A percentile compares a stretch with the other conserved stretches of the same genome.
Evolutionary conservation across 495 filamentous ascomycete genomes (phyloP).

Genomic region (Echria macrotheca): DNA sequence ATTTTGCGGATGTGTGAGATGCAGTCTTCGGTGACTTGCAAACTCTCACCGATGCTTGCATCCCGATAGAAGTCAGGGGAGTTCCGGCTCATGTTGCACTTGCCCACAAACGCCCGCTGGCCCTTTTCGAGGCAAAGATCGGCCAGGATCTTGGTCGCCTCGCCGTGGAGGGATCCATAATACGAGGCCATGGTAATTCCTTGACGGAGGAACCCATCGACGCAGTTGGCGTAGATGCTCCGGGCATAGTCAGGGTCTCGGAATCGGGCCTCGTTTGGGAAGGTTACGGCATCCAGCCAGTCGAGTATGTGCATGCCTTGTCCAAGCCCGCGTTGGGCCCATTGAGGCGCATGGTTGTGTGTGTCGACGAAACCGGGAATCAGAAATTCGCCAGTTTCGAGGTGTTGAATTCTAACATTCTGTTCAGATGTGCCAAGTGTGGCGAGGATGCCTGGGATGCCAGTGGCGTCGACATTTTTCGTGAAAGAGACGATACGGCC

Average conservation of each 20-base stretch:
- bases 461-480: too few species aligned
- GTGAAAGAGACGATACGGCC: too few species aligned
- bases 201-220: slow-evolving; percentile 54
- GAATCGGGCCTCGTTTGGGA: slow-evolving; percentile 57
- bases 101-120: slow-evolving; percentile 61
- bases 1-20: slow-evolving; percentile 42
- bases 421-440: too few species aligned
- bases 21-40: slow-evolving; percentile 48
- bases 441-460: too few species aligned
- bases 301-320: slow-evolving; percentile 53
- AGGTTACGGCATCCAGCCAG: slow-evolving; percentile 57
- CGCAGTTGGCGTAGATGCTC: slow-evolving; percentile 46
- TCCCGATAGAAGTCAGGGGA: slow-evolving; percentile 58
- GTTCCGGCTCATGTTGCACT: slow-evolving; percentile 61
- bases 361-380: slow-evolving; percentile 61
- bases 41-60: slow-evolving; percentile 38
- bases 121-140: slow-evolving; percentile 50
- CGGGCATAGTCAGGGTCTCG: slow-evolving; percentile 47
- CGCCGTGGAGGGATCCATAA: slow-evolving; percentile 55
- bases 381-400: slow-evolving; percentile 48
- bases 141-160: slow-evolving; percentile 55
- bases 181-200: slow-evolving; percentile 64
- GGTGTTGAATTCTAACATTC: slow-evolving; percentile 32
- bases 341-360: slow-evolving; percentile 63
- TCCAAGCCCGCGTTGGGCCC: slow-evolving; percentile 54